phyloP scores from a whole-genome alignment of 495 filamentous ascomycete species.

The Lasiosphaeriaceae sp. region DNA sequence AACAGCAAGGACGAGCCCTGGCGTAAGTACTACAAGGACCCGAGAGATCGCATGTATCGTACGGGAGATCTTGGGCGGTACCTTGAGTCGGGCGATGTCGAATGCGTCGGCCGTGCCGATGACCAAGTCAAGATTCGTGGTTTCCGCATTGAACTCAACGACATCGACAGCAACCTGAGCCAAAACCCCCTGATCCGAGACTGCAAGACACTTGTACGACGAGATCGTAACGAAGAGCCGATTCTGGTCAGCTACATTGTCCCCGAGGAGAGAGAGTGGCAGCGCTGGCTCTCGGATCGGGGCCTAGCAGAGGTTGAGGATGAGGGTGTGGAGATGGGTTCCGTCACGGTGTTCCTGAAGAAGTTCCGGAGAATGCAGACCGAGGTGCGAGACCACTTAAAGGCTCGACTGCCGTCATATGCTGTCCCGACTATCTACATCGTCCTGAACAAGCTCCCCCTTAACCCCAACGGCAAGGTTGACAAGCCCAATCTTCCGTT shows the following conservation, averaged over 20 bases:
- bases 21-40: conserved; percentile 76
- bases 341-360: conserved; percentile 50
- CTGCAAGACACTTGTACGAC: conserved; percentile 79
- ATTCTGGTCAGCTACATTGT: conserved; percentile 90
- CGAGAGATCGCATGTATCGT: conserved; percentile 80
- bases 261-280: conserved; percentile 72
- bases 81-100: conserved; percentile 67
- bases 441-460: conserved; percentile 71
- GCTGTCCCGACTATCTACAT: conserved; percentile 79
- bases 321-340: conserved; percentile 42
- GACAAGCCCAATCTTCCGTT: conserved; percentile 89
- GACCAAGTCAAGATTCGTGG: conserved; percentile 94
- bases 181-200: conserved; percentile 78
- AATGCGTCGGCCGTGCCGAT: conserved; percentile 76
- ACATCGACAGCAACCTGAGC: conserved; percentile 83
- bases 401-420: conserved; percentile 71
- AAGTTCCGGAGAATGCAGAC: conserved; percentile 62
- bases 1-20: conserved; percentile 59
- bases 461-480: conserved; percentile 95
- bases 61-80: conserved; percentile 80
- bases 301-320: conserved; percentile 48
- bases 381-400: conserved; percentile 71
- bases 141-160: conserved; percentile 91
- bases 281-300: conserved; percentile 57
- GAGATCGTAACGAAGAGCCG: conserved; percentile 88